Evolutionary conservation across 306 rosid species (phyloP), one percentile per base, ranked within the genome.

Genomic region (Fragaria vesca): DNA sequence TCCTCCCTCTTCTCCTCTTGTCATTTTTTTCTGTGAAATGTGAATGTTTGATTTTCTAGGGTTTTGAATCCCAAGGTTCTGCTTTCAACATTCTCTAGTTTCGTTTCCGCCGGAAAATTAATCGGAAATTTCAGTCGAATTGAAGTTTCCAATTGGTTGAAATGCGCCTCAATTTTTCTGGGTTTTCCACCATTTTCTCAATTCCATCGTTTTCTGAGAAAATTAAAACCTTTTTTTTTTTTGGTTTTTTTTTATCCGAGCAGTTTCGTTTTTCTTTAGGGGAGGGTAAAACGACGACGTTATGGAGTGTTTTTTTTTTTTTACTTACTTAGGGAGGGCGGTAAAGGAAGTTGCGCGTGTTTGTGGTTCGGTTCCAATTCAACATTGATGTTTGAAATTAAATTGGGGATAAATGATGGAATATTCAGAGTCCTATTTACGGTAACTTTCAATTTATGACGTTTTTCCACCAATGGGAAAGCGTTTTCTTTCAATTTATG

Each of bases 181-280:
- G 74, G 20, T 54, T 74, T 26, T 30, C 21, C 51, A 6, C 45
- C 72, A 60, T 81, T 86, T 83, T 78, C 82, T 71, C 81, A 48
- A 48, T 55, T 67, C 21, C 45, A 6, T 43, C 72, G 43, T 80
- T 86, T 83, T 78, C 81, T 71, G 79, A 1, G 36, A 71, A 66
- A 38, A 45, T 66, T 66, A 72, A 66, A 72, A 74, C 67, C 24
- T 45, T 21, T 40, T 55, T 2, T 20, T 72, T 15, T 10, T 17
- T 24, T 24, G 24, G 24, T 24, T 52, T 5, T 8, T 57, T 43
- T 26, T 40, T 34, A 34, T 20, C 6, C 28, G 20, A 11, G 34
- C 26, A 38, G n/a, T 54, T 60, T 21, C 12, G 12, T 55, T 32
- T 5, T 62, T 7, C 4, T 48, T 17, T 12, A 42, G 12, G 6